Evolutionary conservation across 2,329 filamentous ascomycete species (phyloP), one percentile per base, ranked within the genome.

Genomic region (Beauveria sp.): DNA sequence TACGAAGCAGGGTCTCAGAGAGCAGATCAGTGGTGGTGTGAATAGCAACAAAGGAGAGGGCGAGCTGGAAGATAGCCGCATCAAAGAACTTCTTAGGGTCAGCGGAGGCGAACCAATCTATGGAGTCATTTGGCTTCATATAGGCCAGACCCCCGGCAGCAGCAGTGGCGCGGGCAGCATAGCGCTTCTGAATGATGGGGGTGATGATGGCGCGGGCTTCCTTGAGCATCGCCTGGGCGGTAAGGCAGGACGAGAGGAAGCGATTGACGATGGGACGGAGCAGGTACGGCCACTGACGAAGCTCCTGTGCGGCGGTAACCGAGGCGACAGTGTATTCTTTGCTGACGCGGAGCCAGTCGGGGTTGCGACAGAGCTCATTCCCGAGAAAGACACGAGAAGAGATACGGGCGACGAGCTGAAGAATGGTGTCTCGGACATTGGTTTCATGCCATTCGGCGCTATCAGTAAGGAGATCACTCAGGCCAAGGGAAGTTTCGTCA

Each of bases 21-120:
- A 69, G 40, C 14, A 69, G 38, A 8, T 70, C 69, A 5, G 77
- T 75, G 0, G 82, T 83, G 0, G 82, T 84, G 68, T 84, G 82
- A 34, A 84, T 83, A 3, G 80, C 79, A 1, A 80, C 82, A 48
- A 82, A 76, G 0, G 75, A 73, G 22, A 73, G 68, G 2, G 31
- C n/a, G 2, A 70, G 52, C 34, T 70, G 69, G 0, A 59, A 53
- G 4, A 48, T 42, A 16, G 63, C 65, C 2, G 64, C 56, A 22
- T 70, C 63, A 3, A 65, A 65, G 1, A 12, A 10, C 1, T 18
- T 7, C 12, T 65, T 62, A 1, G 64, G 61, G 9, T 80, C 80
- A 49, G 75, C 73, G n/a, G 74, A 72, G 62, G 84, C 82, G 60
- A 77, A 74, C 83, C 83, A 86, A 9, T 78, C 82, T 34, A 85